These are phyloP conservation scores for Astragalus membranaceus DNA, from an alignment of 306 rosid species.

Conservation along the genomic window DNA sequence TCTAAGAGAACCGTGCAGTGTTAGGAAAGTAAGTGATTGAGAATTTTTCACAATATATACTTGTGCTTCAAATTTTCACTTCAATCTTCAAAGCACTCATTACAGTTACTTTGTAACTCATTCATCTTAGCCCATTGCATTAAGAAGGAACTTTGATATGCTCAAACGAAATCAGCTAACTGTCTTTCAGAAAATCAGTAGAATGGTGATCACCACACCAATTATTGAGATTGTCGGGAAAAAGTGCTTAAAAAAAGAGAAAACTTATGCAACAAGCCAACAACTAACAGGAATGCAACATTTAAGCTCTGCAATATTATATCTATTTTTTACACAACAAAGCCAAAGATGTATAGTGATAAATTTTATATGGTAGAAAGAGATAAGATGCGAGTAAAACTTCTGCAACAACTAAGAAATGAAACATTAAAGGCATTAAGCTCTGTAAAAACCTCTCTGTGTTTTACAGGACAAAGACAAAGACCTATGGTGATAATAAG, in stretches of 20 bases:
- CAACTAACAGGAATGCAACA: not conserved
- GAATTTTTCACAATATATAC: not conserved
- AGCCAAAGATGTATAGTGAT: not conserved
- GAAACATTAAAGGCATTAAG: not conserved
- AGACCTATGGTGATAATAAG: not conserved
- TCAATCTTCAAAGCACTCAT: no score
- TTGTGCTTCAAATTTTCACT: not conserved
- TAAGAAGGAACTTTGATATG: not conserved
- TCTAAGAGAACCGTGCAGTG: not conserved
- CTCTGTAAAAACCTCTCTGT: not conserved
- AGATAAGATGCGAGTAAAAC: not conserved
- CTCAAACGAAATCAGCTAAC: not conserved
- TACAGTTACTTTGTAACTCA: not conserved
- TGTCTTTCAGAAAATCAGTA: not conserved
- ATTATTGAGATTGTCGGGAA: not conserved
- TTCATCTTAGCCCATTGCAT: not conserved
- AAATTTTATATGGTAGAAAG: not conserved
- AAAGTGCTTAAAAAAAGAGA: not conserved
- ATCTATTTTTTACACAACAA: not conserved
- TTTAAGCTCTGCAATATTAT: not conserved
- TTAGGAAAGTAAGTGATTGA: not conserved
- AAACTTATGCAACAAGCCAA: not conserved
- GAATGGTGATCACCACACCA: not conserved
- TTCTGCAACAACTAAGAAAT: not conserved
- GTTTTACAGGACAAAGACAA: not conserved